Evolutionary conservation across 2,329 filamentous ascomycete species (phyloP), one percentile per base, ranked within the genome.

Genomic region (Botrytis fragariae): DNA sequence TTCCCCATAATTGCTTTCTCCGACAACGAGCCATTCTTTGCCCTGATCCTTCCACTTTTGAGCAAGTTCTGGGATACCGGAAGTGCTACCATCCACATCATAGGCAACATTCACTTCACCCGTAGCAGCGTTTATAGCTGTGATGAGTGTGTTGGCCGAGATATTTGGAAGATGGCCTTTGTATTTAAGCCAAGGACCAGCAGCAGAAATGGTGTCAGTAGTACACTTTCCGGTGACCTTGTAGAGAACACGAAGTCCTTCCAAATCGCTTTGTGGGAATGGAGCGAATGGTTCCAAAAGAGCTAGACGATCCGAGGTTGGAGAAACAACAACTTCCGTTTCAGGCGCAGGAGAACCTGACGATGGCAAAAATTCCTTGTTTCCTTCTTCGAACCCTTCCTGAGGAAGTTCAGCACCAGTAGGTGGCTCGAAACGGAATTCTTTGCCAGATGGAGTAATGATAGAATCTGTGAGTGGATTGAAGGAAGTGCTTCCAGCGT

Each of bases 81-180:
- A 87, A 79, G 85, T 86, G 74, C 86, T 87, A 79, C 94, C 94
- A 81, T 94, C 91, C 74, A 92, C 84, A 82, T 99, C 96, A 84
- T 97, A 96, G 8, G 95, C 96, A 32, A 89, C 91, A 83, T 98
- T 98, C 76, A 96, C 95, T 83, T 97, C 95, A 78, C 92, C 92
- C 0, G 95, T 99, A 75, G 93, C 93, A 61, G 93, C 94, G 83
- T 98, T 98, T 81, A 95, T 88, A 74, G 96, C 96, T 71, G 94
- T 96, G 84, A 98, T 98, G 77, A 99, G 90, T 3, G 96, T 99
- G 88, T 99, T 99, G 81, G 94, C 94, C 78, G 91, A 93, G 83
- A 99, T 99, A 86, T 99, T 99, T 82, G 96, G 94, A 76, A 99
- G 89, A 84, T 99, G 96, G 76, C 96, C 96, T 87, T 98, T 98